Evolutionary conservation across 495 filamentous ascomycete genomes (phyloP).

Genomic region (Penicillium desertorum): DNA sequence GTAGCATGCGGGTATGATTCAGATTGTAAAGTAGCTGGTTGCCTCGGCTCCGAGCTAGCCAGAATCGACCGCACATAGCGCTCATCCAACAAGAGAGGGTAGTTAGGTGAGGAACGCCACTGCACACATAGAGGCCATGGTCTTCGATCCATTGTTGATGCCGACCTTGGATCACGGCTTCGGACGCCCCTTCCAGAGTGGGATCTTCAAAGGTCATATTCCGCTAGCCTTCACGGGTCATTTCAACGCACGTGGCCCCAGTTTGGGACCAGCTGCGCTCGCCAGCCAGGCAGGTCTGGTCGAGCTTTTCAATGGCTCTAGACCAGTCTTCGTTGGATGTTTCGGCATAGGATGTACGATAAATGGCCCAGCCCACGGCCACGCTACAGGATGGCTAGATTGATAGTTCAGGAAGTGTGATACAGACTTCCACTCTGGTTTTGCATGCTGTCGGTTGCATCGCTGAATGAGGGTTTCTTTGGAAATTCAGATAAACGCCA

Average conservation of each 20-base stretch:
- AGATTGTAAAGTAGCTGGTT: background rate
- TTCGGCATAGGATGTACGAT: background rate
- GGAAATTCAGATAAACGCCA: no score
- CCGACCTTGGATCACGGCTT: background rate
- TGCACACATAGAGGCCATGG: background rate
- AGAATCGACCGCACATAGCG: conserved; percentile 13
- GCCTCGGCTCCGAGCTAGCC: conserved; percentile 8
- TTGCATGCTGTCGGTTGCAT: no score
- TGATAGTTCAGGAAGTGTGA: no score
- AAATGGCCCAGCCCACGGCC: conserved; percentile 7
- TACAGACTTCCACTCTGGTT: no score
- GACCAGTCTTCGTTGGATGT: conserved; percentile 6
- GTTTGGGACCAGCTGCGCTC: background rate
- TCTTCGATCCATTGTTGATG: conserved; percentile 8
- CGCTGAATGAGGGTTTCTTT: no score
- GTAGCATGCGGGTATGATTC: background rate
- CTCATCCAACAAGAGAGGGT: conserved; percentile 10
- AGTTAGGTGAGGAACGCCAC: conserved; percentile 11
- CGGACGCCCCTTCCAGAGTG: background rate
- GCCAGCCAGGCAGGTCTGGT: conserved; percentile 1
- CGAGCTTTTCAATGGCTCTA: conserved; percentile 5
- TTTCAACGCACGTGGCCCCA: background rate
- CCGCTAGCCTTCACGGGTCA: conserved; percentile 1
- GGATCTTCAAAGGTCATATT: conserved; percentile 8
- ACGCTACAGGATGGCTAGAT: background rate